Evolutionary conservation across 805 yeast species (phyloP), one percentile per base, ranked within the genome.

Genomic region (Komagataella phaffii): DNA sequence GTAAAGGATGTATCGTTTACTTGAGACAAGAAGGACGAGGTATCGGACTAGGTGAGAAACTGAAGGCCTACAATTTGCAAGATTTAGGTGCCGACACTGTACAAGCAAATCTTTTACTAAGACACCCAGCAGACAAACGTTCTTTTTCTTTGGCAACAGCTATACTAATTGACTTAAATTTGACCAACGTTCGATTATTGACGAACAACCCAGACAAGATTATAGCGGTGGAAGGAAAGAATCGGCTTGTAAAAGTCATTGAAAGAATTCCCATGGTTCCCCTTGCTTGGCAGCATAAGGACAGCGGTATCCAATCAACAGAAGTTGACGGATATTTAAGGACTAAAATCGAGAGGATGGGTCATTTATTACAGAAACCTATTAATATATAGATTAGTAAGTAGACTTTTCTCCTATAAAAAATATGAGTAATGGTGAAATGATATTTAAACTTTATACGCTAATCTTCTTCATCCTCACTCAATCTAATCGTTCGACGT

Each of bases 71-170:
- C 67, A 93, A 93, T 64, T 72, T 93, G 57, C 99, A 93, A 71
- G 99, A 93, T 68, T 72, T 93, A 53, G 99, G 99, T 6, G 98
- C 98, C 6, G 99, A 93, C 65, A 93, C 99, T 0, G 98, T 93
- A 3, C 95, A 90, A 65, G 99, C 99, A 7, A 93, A 93, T 66
- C 70, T 93, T 53, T 65, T 93, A 70, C 74, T 93, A 56, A 79
- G 96, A 59, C 99, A 93, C 61, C 99, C 99, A 5, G 98, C 97
- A 0, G 99, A 93, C 66, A 96, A 87, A n/a, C 80, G 99, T 59
- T 85, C 90, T 47, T 93, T 91, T 64, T 82, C 93, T 1, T 71
- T 93, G 54, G 99, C 98, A 6, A 93, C 97, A 7, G 93, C 98
- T 2, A 93, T 93, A 44, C 71, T 93, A 51, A 62, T 83, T 48